A percentile compares a stretch with the other conserved stretches of the same genome.
These are phyloP conservation scores for Ligustrum vulgare DNA, from an alignment of 257 asterid species.

Conservation along the genomic window DNA sequence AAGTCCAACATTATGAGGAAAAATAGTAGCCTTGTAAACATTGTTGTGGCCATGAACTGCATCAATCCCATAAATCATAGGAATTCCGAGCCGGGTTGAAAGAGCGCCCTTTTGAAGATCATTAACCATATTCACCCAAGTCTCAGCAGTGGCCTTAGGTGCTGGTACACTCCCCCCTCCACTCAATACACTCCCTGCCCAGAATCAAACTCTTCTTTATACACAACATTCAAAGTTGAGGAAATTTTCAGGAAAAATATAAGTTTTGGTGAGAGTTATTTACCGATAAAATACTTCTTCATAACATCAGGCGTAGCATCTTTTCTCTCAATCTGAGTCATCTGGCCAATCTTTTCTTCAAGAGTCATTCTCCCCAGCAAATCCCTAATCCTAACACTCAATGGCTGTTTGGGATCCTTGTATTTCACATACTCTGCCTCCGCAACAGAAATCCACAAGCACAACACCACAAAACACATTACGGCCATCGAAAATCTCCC, in stretches of 20 bases:
- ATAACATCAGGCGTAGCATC: slow-evolving; percentile 35
- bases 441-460: slow-evolving; percentile 17
- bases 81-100: slow-evolving; percentile 58
- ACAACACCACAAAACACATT: not conserved
- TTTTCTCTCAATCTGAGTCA: slow-evolving; percentile 56
- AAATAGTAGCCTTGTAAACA: slow-evolving; percentile 54
- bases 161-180: slow-evolving; percentile 54
- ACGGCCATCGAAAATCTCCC: slow-evolving; percentile 13
- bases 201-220: not conserved
- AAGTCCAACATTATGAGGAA: slow-evolving; percentile 66
- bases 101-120: slow-evolving; percentile 50
- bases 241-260: not conserved
- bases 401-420: slow-evolving; percentile 52
- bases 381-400: slow-evolving; percentile 43
- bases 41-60: slow-evolving; percentile 58
- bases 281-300: slow-evolving; percentile 53
- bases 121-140: slow-evolving; percentile 55
- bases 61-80: slow-evolving; percentile 50
- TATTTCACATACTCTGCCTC: slow-evolving; percentile 43
- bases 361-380: slow-evolving; percentile 54
- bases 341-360: slow-evolving; percentile 65
- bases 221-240: not conserved
- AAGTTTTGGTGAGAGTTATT: not conserved
- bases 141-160: slow-evolving; percentile 39
- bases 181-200: slow-evolving; percentile 59